A percentile compares a stretch with the other conserved stretches of the same genome.
phyloP scores from a whole-genome alignment of 768 basidiomycete species.

The Hericium coralloides region DNA sequence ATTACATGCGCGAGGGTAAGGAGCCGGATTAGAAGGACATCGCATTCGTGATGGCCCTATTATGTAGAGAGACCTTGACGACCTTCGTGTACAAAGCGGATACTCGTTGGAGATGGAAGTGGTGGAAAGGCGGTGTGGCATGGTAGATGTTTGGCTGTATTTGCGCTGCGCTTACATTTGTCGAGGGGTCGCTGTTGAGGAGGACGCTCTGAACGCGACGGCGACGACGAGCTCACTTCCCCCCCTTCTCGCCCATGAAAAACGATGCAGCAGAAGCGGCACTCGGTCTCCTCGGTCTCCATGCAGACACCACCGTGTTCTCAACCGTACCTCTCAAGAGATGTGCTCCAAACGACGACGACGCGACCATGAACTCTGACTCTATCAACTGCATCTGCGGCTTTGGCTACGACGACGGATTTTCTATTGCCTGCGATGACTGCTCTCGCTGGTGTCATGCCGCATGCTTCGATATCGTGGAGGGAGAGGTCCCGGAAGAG shows the following conservation, averaged over 20 bases:
- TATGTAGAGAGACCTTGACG: too few relatives aligned
- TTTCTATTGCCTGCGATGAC: conserved; percentile 76
- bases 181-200: too few relatives aligned
- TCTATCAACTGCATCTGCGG: conserved; percentile 69
- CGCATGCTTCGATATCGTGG: conserved; percentile 60
- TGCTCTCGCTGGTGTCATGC: conserved; percentile 83
- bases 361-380: conserved; percentile 26
- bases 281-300: conserved; percentile 47
- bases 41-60: too few relatives aligned
- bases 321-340: conserved; percentile 36
- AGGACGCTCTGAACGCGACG: not conserved
- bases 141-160: too few relatives aligned
- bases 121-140: too few relatives aligned
- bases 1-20: too few relatives aligned
- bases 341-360: conserved; percentile 15
- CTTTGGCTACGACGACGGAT: conserved; percentile 68
- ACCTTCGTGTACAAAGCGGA: too few relatives aligned
- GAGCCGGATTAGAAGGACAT: too few relatives aligned
- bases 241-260: conserved; percentile 24
- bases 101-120: too few relatives aligned
- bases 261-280: conserved; percentile 53
- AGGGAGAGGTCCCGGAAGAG: conserved; percentile 57
- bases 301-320: conserved; percentile 25
- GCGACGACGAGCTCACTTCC: not conserved
- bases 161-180: too few relatives aligned